Base-by-base conservation (phyloP, 2,329 filamentous ascomycete genomes). In the Drechslera avenae region DNA sequence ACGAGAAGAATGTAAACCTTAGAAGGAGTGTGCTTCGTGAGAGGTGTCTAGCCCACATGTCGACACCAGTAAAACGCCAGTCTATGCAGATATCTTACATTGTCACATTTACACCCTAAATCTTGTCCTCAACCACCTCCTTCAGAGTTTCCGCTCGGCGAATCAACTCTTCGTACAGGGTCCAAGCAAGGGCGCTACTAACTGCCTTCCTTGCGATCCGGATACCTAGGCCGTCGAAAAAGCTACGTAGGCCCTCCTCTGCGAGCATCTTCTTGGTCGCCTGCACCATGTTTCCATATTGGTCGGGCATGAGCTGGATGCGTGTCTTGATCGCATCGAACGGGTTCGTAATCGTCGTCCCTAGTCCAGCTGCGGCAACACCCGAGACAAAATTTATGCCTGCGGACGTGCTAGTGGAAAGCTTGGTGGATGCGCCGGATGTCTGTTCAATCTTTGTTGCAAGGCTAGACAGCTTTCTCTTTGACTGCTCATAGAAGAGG, bases 281-380 rank as follows among this genome's bases (percentile, higher is more conserved):
- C 55, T 89, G 85, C 59, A 89, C 74, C 82, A 93, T 90, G 66
- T 97, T 97, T 28, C 82, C 81, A 69, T 97, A 99, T 50, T 84
- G 82, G 5, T 79, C 80, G 3, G 94, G 94, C 78, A 95, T 90
- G 28, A 99, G 80, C 76, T 99, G 94, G 62, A 99, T 86, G 41
- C 94, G 81, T 17, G 94, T 99, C 78, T 99, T 99, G 73, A 97
- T 86, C 1, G 91, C 91, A 74, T 99, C 94, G 67, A 97, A 97
- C 0, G 94, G 94, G 72, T 99, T 99, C 7, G 94, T 97, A 31
- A 97, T 81, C 3, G 88, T 87, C 1, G 92, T 97, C 47, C 91
- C 95, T 23, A 89, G 77, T 1, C 87, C 88, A 0, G 91, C 93
- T 3, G 93, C 91, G 3, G 92, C 68, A 3, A 90, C 85, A 10